A percentile compares a stretch with the other conserved stretches of the same genome.
Conservation (phyloP, 129 eudicot species). For the Apium graveolens region DNA sequence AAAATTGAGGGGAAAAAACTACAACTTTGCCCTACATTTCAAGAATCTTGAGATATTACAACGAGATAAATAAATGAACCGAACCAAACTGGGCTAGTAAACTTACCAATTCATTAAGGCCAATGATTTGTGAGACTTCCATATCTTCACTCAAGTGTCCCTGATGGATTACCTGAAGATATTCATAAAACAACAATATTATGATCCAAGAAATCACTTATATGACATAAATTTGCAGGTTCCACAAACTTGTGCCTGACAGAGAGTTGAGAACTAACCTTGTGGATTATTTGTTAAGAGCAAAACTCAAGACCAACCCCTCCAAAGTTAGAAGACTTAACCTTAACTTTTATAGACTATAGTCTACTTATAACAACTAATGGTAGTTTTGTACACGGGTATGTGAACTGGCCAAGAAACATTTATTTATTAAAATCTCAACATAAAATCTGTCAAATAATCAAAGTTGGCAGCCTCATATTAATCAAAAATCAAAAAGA, state of each 20-base stretch:
- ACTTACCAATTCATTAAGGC: constrained; percentile 44
- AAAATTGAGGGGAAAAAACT: background rate
- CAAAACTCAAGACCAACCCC: constrained; percentile 7
- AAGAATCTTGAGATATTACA: background rate
- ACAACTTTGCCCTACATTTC: background rate
- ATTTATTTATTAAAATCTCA: constrained; percentile 16
- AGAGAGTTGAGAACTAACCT: constrained; percentile 21
- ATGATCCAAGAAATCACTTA: background rate
- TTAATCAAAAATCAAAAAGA: background rate
- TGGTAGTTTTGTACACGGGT: constrained; percentile 30
- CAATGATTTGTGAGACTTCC: constrained; percentile 50
- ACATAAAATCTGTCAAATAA: constrained; percentile 15
- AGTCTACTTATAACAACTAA: constrained; percentile 13
- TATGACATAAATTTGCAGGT: background rate
- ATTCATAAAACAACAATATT: constrained; percentile 2
- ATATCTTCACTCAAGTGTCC: constrained; percentile 15
- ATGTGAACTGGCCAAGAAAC: constrained; percentile 44
- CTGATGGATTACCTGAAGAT: constrained; percentile 4
- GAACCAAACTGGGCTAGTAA: background rate
- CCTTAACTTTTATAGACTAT: constrained; percentile 38
- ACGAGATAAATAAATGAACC: background rate
- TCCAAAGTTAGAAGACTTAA: constrained; percentile 4
- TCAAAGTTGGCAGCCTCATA: constrained; percentile 22
- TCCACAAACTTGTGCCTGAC: background rate
- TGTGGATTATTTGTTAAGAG: constrained; percentile 20